Evolutionary conservation across 208 protist genomes (phyloP).

Genomic region (Tritrichomonas musculus): DNA sequence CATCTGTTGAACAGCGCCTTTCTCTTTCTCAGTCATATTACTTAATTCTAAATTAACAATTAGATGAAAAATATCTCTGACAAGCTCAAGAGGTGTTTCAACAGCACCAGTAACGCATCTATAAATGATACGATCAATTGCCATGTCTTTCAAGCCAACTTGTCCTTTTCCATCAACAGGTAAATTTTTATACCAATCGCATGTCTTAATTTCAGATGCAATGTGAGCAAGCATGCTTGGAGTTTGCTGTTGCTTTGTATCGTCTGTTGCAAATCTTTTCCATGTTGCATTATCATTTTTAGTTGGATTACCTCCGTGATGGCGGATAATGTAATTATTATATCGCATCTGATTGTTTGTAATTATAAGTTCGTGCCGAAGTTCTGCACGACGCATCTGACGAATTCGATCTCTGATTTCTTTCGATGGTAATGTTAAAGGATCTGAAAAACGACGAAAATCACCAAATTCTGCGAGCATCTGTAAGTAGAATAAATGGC

Average conservation of each 20-base stretch:
- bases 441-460: not conserved
- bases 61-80: constrained; percentile 20
- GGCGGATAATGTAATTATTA: not conserved
- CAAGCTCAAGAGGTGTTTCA: not conserved
- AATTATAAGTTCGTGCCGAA: not conserved
- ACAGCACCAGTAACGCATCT: not conserved
- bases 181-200: not conserved
- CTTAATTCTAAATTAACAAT: not conserved
- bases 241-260: not conserved
- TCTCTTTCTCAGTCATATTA: not conserved
- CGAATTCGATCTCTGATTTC: constrained; percentile 16
- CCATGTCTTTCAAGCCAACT: not conserved
- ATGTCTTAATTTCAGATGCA: not conserved
- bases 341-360: constrained; percentile 19
- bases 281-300: not conserved
- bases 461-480: constrained; percentile 28
- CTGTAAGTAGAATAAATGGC: not conserved
- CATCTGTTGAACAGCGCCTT: not conserved
- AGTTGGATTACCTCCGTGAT: not conserved
- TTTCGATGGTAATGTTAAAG: not conserved
- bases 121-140: not conserved
- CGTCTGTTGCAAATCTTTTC: not conserved
- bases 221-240: not conserved
- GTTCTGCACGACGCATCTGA: not conserved
- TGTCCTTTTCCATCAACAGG: not conserved